Evolutionary conservation across 2,329 filamentous ascomycete genomes (phyloP).

Genomic region (Cryphonectria nitschkei): DNA sequence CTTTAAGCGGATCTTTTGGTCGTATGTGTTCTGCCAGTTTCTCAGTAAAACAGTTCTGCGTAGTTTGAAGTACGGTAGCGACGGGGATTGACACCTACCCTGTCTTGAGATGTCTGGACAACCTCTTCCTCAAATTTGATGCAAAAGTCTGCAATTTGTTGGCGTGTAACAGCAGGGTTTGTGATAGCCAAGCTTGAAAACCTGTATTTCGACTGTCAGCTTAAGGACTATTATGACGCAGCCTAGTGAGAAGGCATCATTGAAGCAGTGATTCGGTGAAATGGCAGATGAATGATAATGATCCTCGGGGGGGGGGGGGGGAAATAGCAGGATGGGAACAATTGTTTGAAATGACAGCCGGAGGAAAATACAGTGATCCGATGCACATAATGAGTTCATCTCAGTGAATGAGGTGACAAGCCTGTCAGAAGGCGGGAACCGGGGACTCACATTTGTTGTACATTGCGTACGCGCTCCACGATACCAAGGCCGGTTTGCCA

Average conservation of each 20-base stretch:
- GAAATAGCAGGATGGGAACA: background rate
- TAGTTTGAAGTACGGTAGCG: background rate
- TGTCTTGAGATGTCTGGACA: conserved; percentile 51
- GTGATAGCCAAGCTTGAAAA: conserved; percentile 56
- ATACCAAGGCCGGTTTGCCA: conserved; percentile 41
- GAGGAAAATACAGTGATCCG: background rate
- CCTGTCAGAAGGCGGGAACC: conserved; percentile 9
- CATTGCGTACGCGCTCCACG: conserved; percentile 39
- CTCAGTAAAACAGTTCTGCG: conserved; percentile 31
- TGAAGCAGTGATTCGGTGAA: background rate
- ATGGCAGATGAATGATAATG: background rate
- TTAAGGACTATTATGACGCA: background rate
- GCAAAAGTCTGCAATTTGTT: conserved; percentile 47
- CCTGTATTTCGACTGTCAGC: conserved; percentile 38
- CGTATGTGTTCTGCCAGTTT: conserved; percentile 50
- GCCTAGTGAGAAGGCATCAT: no score
- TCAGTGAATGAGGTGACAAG: background rate
- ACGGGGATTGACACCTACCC: conserved; percentile 42
- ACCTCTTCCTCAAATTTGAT: conserved; percentile 53
- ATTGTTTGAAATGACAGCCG: background rate
- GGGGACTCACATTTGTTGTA: conserved; percentile 42
- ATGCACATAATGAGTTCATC: background rate
- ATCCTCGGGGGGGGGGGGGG: no score
- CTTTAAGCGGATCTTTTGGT: conserved; percentile 50
- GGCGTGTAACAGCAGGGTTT: conserved; percentile 39